Conservation (phyloP, 495 filamentous ascomycete genomes). For the Penicillium angulare region DNA sequence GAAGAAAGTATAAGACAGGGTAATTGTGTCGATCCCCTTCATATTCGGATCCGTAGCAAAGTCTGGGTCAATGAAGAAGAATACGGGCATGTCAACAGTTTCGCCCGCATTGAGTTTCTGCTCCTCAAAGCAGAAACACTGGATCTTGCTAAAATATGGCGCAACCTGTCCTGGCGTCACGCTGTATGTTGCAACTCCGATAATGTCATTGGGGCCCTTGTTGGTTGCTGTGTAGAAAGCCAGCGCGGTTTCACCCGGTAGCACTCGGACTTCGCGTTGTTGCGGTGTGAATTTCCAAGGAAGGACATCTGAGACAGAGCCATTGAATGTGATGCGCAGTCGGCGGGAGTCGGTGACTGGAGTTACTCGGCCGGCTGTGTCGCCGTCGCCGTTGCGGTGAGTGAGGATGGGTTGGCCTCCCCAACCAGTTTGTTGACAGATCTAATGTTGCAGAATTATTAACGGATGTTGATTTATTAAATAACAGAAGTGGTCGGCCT, state of each 20-base stretch:
- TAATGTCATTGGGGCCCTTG: conserved; percentile 82
- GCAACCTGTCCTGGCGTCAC: conserved; percentile 95
- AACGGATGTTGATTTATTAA: too few species aligned
- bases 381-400: conserved; percentile 60
- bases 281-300: conserved; percentile 98
- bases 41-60: conserved; percentile 88
- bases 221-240: conserved; percentile 99
- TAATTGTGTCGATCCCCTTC: conserved; percentile 91
- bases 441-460: conserved; percentile 54
- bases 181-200: conserved; percentile 96
- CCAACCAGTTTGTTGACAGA: conserved; percentile 96
- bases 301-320: conserved; percentile 89
- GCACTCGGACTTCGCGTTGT: conserved; percentile 91
- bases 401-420: conserved; percentile 89
- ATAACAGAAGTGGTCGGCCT: too few species aligned
- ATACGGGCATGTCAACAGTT: conserved; percentile 99
- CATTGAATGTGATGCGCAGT: conserved; percentile 93
- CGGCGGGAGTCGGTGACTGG: conserved; percentile 81
- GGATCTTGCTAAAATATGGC: conserved; percentile 98
- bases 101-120: conserved; percentile 93
- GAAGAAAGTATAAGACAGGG: conserved; percentile 96
- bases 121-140: conserved; percentile 99
- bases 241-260: conserved; percentile 94
- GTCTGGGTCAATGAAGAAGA: conserved; percentile 98
- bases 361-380: conserved; percentile 68